Base-by-base conservation (phyloP, 2,329 filamentous ascomycete species). In the Fusarium chaquense region DNA sequence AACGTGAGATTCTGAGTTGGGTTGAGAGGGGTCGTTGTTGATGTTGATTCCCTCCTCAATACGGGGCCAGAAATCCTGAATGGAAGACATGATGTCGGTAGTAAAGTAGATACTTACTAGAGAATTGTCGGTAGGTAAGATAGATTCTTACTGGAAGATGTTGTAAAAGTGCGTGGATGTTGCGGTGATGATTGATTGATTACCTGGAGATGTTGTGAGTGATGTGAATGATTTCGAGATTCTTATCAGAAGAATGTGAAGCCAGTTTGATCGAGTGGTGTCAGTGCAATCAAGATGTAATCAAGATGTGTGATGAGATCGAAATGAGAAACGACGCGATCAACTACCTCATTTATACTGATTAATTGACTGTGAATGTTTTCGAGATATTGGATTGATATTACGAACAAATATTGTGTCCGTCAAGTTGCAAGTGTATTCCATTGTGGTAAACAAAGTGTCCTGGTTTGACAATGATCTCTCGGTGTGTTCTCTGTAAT, bases 1-100 rank as follows among this genome's bases (percentile, higher is more conserved):
- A 6, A 49, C 61, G 5, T 16, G 26, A 26, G 58, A 44, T 3
- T 22, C 2, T 4, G 41, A 24, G 11, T 54, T 35, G 8, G 12
- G 45, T 4, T 24, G 46, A 1, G 33, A 22, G 5, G 32, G 26
- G 11, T 40, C 38, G 26, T 22, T 44, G 16, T 55, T 20, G 3
- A 47, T 47, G 7, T 51, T 11, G 8, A 65, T 66, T 1, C 61
- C 52, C 4, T 62, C 11, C 12, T 44, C 47, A 28, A 70, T 70
- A 16, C 26, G 33, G 12, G 67, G 67, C 67, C 67, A 70, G 45
- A 43, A 70, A 2, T 40, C 10, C 6, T 64, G 50, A 1, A 12
- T 13, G 12, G 26, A 16, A 28, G 62, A 30, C 54, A 68, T 68
- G 15, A 18, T 45, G 36, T n/a, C 2, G 11, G 13, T 12, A 26